Evolutionary conservation across 2,329 filamentous ascomycete genomes (phyloP), one percentile per base, ranked within the genome.

Genomic region (Ramularia endophylla): DNA sequence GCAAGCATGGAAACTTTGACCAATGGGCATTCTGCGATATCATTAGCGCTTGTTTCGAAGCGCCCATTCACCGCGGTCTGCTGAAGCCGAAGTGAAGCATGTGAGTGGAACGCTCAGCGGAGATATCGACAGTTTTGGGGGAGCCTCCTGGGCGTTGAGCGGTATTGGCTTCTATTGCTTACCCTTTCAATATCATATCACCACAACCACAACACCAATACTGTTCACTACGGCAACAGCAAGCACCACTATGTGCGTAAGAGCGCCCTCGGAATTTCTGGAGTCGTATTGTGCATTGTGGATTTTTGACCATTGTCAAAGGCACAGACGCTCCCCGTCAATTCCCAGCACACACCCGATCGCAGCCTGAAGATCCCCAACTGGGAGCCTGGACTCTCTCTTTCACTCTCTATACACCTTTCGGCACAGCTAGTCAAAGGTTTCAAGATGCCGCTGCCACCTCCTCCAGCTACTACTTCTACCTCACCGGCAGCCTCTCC

Each of bases 1-100:
- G 17, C 32, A 34, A 20, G 32, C 32, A 11, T 34, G 32, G 32
- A 34, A 34, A 20, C 17, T 34, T 18, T 34, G 17, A 20, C 32
- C 32, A 22, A 11, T 17, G 17, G 13, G 32, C 16, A 34, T 22
- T 13, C 17, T 11, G 22, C 16, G 13, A 22, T 20, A 17, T 13
- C 32, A 17, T 20, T 18, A 20, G 17, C 32, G 17, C 32, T n/a
- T n/a, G 11, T 25, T 25, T 20, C 32, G n/a, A 19, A 9, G 16
- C 20, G 8, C 32, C 20, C 17, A 20, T 34, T 15, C n/a, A n/a
- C n/a, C 17, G 15, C 17, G 13, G 32, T 11, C 20, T 11, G 17
- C 7, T 18, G 32, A 15, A 20, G 20, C 22, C 6, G 11, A 17
- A 34, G 32, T 34, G 32, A 34, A 19, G 32, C 17, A 17, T 17